phyloP scores from a whole-genome alignment of 768 basidiomycete genomes.

The Phylloporus sp. region DNA sequence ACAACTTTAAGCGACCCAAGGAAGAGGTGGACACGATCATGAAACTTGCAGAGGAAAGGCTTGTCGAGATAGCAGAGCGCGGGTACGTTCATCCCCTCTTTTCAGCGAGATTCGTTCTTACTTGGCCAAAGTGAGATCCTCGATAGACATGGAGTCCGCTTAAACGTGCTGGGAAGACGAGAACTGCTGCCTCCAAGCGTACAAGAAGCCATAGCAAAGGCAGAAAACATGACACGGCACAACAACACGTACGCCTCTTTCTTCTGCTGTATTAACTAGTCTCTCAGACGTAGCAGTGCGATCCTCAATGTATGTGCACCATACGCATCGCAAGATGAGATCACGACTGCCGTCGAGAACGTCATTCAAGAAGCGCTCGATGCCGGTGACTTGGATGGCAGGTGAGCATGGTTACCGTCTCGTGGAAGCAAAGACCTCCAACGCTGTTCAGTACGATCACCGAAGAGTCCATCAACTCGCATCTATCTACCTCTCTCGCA shows the following conservation, averaged over 20 bases:
- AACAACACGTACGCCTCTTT: slow-evolving; percentile 55
- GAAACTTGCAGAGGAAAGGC: slow-evolving; percentile 72
- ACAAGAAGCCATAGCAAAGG: slow-evolving; percentile 60
- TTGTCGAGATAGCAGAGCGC: slow-evolving; percentile 72
- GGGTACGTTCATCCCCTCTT: slow-evolving; percentile 53
- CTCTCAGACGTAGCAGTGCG: slow-evolving; percentile 46
- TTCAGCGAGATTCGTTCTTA: not conserved
- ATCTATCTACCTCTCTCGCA: slow-evolving; percentile 60
- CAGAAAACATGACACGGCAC: slow-evolving; percentile 71
- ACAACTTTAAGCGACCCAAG: slow-evolving; percentile 87
- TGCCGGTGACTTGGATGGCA: slow-evolving; percentile 28
- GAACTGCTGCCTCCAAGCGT: slow-evolving; percentile 79
- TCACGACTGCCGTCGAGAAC: slow-evolving; percentile 64
- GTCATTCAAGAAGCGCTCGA: slow-evolving; percentile 34
- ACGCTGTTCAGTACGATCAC: slow-evolving; percentile 45
- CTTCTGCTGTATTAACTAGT: not conserved
- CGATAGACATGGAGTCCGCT: slow-evolving; percentile 74
- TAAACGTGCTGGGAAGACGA: slow-evolving; percentile 76
- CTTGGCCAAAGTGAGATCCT: slow-evolving; percentile 62
- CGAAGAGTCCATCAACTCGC: slow-evolving; percentile 61
- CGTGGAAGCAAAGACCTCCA: not conserved
- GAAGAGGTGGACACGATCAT: slow-evolving; percentile 89
- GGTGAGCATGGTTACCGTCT: slow-evolving; percentile 2
- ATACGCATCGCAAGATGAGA: slow-evolving; percentile 90
- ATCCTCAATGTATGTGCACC: slow-evolving; percentile 92